Evolutionary conservation across 2,329 filamentous ascomycete genomes (phyloP).

Genomic region (Sphaerulina populicola): DNA sequence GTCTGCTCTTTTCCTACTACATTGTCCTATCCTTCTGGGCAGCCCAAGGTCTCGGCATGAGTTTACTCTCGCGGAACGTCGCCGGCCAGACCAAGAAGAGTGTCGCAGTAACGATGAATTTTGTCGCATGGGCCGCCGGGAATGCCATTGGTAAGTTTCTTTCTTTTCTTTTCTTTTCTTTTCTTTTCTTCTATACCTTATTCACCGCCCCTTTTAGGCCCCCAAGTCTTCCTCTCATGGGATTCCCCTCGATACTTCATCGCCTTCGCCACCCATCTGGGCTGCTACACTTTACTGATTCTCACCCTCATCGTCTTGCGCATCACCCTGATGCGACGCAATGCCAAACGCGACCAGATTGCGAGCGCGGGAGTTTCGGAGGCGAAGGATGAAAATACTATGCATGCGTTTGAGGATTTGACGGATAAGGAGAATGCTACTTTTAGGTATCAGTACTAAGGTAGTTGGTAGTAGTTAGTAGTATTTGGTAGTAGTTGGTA

Average conservation of each 20-base stretch:
- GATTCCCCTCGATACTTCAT: conserved; percentile 60
- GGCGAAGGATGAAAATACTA: conserved; percentile 25
- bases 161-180: too few relatives aligned
- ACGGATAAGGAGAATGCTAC: conserved; percentile 29
- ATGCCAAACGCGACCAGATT: conserved; percentile 34
- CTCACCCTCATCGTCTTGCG: conserved; percentile 37
- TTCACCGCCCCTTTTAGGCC: too few relatives aligned
- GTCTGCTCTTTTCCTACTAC: conserved; percentile 66
- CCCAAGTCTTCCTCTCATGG: conserved; percentile 54
- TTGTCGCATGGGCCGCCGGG: conserved; percentile 60
- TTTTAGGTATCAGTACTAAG: conserved; percentile 13
- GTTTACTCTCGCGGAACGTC: conserved; percentile 47
- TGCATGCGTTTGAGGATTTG: conserved; percentile 30
- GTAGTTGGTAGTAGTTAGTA: background rate
- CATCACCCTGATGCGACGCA: conserved; percentile 37
- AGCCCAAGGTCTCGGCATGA: conserved; percentile 37
- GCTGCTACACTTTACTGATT: conserved; percentile 54
- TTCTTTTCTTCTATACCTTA: too few relatives aligned
- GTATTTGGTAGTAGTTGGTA: too few relatives aligned
- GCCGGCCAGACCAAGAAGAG: conserved; percentile 68
- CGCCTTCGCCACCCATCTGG: conserved; percentile 61
- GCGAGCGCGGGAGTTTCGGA: conserved; percentile 22
- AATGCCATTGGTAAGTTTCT: conserved; percentile 52
- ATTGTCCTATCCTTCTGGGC: conserved; percentile 72
- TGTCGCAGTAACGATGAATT: conserved; percentile 59